phyloP scores from a whole-genome alignment of 176 grass and related monocot genomes.

The Juncus inflexus region DNA sequence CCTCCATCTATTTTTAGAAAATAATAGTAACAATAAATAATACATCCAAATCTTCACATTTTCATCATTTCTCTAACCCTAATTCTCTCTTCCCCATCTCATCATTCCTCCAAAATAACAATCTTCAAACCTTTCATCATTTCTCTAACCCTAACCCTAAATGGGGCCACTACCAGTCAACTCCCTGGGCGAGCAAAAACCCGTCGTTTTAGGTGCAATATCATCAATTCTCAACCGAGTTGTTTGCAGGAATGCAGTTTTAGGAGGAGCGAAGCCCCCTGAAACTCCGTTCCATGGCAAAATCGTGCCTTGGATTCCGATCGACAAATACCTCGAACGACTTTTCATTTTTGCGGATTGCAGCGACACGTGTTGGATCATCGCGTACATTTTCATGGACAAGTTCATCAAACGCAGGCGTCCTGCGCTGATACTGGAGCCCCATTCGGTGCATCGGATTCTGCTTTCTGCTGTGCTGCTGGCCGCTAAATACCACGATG shows the following conservation, averaged over 20 bases:
- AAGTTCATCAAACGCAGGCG: slow-evolving; percentile 40
- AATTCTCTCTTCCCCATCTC: no score
- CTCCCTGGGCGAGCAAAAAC: no score
- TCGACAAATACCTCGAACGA: slow-evolving; percentile 53
- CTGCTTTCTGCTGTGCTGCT: slow-evolving; percentile 55
- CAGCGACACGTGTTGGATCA: slow-evolving; percentile 52
- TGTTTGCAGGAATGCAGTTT: slow-evolving; percentile 42
- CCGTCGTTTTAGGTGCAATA: slow-evolving; percentile 11
- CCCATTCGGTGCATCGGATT: slow-evolving; percentile 56
- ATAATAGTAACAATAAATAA: no score
- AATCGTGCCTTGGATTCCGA: slow-evolving; percentile 39
- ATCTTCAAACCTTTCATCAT: no score
- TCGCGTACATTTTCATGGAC: slow-evolving; percentile 64
- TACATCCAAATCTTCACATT: no score
- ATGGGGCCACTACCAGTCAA: no score
- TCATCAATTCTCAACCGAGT: slow-evolving; percentile 45
- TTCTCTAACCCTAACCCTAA: no score
- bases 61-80: no score
- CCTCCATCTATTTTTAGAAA: no score
- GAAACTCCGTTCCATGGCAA: slow-evolving; percentile 42
- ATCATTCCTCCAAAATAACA: no score
- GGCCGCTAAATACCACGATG: slow-evolving; percentile 67
- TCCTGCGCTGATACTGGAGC: slow-evolving; percentile 32
- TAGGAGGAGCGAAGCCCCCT: background rate
- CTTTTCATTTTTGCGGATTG: slow-evolving; percentile 47